Base-by-base conservation (phyloP, 257 asterid species). In the Asclepias syriaca region DNA sequence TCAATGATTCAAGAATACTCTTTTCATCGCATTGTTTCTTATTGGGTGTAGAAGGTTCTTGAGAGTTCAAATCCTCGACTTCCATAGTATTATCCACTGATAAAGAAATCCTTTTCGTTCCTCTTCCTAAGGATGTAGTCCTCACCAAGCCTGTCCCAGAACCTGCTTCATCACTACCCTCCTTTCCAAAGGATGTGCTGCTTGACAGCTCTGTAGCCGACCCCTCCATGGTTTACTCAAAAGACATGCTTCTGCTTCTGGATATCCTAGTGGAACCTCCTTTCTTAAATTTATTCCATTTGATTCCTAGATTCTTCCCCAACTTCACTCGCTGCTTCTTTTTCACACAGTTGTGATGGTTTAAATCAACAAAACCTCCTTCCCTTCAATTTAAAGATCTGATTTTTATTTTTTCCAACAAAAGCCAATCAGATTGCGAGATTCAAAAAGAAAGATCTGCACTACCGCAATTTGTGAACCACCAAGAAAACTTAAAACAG, bases 61-160 rank as follows among this genome's bases (percentile, higher is more conserved):
- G 24, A 6, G 74, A 50, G 13, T 58, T 53, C 49, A 54, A 13
- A 32, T 43, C 69, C 51, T 81, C 79, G 50, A 74, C 69, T 8
- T 75, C 83, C 77, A 75, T 73, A 32, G 69, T n/a, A 4, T 49
- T 74, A 72, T 66, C 82, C 19, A 54, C 24, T 1, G 82, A 60
- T 37, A 85, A 72, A 67, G 80, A 77, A 50, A 89, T 81, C 73
- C 96, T 75, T 65, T 89, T 89, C 48, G 27, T 24, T 24, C 27
- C 27, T 24, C 96, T 73, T 76, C 93, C 96, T 76, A 85, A 89
- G 2, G 96, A 89, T 0, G 83, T 78, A 69, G 87, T 87, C 59
- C 91, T 84, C 77, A 79, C 88, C 11, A 64, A 37, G 5, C 27
- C 68, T 8, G 6, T 0, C 49, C 50, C 68, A 63, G 37, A 63